Evolutionary conservation across 257 asterid species (phyloP), one percentile per base, ranked within the genome.

Genomic region (Plantago elongata): DNA sequence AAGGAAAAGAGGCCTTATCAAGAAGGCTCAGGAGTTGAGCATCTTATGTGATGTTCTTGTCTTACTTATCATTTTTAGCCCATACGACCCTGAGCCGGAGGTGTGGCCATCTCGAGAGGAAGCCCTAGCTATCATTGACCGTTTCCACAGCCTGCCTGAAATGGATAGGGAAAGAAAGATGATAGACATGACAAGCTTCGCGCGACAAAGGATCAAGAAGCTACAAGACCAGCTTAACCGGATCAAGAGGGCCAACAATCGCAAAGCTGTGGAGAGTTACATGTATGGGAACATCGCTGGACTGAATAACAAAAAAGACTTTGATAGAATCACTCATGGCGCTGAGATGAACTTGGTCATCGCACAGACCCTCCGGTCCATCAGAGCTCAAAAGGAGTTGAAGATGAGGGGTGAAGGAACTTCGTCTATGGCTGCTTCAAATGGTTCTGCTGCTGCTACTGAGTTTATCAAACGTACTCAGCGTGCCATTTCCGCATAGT

Each of bases 1-100:
- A 12, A 45, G 87, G 8, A 81, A 78, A 80, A 81, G 66, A 69
- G 87, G 87, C 0, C 51, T 81, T 42, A 63, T 81, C 40, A 81
- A 81, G 69, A 78, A 81, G n/a, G 76, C 71, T 17, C 51, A 60
- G 7, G 84, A 81, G 60, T 40, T 81, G 5, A 69, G 67, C 75
- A 73, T 72, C 11, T 80, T 81, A 0, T 78, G 87, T 45, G 87
- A 71, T 13, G 79, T 81, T 4, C 74, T 73, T 0, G 79, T 82
- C 3, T 78, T 82, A 38, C 76, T 63, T 7, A 66, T 81, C 45
- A 67, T 81, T 61, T 81, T 75, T 71, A 70, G 84, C 68, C 77
- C 38, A 4, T 78, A 61, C 62, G 79, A 81, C 3, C 15, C 61
- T 2, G 69, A 51, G 50, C 84, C 84, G 54, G 76, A 47, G 74